A percentile compares a stretch with the other conserved stretches of the same genome.
Conservation (phyloP, 75 land plant species). For the Picea glauca region DNA sequence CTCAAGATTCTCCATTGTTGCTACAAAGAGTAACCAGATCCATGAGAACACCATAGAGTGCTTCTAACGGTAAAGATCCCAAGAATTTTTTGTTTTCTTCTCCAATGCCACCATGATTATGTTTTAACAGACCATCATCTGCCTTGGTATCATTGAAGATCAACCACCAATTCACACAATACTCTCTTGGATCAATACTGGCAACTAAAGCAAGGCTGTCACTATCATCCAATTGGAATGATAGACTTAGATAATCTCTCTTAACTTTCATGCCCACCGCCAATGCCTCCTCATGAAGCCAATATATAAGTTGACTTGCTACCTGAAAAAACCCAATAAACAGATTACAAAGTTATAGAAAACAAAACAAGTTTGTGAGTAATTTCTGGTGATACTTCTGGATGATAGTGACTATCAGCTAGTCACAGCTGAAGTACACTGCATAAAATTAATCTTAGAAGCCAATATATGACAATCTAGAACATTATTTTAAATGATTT, state of each 20-base stretch:
- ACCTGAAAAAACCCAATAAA: conserved; percentile 38
- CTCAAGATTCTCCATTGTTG: conserved; percentile 13
- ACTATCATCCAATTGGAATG: conserved; percentile 70
- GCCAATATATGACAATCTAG: neutral
- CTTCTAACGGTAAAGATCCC: conserved; percentile 67
- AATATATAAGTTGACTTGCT: conserved; percentile 68
- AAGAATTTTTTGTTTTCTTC: conserved; percentile 51
- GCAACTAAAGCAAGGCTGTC: conserved; percentile 72
- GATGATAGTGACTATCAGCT: neutral
- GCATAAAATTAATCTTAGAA: neutral
- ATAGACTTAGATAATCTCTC: conserved; percentile 60
- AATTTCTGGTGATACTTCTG: neutral
- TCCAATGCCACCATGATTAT: conserved; percentile 14
- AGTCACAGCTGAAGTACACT: neutral
- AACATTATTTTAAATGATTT: neutral
- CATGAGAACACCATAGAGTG: conserved; percentile 62
- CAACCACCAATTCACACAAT: conserved; percentile 87
- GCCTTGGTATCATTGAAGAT: conserved; percentile 37
- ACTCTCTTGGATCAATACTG: conserved; percentile 62
- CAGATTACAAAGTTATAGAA: neutral
- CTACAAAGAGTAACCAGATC: conserved; percentile 63
- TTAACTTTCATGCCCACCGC: conserved; percentile 67
- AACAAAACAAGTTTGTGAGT: neutral
- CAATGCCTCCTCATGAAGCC: conserved; percentile 91
- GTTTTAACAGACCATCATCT: conserved; percentile 30